Conservation (phyloP, 257 asterid genomes). For the Ilex asprella region DNA sequence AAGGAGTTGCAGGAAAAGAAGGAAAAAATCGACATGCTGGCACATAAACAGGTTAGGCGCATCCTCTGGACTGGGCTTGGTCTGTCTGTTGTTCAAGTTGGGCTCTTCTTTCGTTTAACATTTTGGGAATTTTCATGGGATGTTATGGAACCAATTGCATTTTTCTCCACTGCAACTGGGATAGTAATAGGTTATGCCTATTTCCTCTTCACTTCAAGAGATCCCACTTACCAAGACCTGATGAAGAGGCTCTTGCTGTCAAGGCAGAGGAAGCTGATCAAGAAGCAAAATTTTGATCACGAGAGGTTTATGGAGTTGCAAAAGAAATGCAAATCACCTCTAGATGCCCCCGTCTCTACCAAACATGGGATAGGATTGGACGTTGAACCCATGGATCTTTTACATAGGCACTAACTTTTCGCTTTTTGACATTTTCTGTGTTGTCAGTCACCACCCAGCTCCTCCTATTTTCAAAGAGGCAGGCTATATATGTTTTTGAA, state of each 20-base stretch:
- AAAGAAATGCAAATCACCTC: slow-evolving; percentile 46
- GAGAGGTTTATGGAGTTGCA: slow-evolving; percentile 70
- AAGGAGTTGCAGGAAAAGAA: slow-evolving; percentile 50
- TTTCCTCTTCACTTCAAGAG: slow-evolving; percentile 79
- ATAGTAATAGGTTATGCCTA: slow-evolving; percentile 78
- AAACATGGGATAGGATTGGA: slow-evolving; percentile 49
- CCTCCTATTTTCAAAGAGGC: slow-evolving; percentile 14
- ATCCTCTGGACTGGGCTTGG: slow-evolving; percentile 76
- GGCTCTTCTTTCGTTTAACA: slow-evolving; percentile 87
- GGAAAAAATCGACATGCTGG: slow-evolving; percentile 59
- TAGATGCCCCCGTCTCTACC: slow-evolving; percentile 34
- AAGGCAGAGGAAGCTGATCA: slow-evolving; percentile 79
- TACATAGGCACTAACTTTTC: slow-evolving; percentile 35
- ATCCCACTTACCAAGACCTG: slow-evolving; percentile 75
- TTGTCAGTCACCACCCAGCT: slow-evolving; percentile 11
- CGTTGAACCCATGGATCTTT: slow-evolving; percentile 50
- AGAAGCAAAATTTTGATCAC: slow-evolving; percentile 54
- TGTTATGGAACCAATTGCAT: slow-evolving; percentile 91
- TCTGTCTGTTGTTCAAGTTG: slow-evolving; percentile 48
- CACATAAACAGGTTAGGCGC: slow-evolving; percentile 83
- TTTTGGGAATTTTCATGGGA: slow-evolving; percentile 99
- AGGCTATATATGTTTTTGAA: slow-evolving; percentile 1
- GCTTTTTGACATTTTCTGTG: neutral
- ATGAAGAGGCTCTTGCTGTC: slow-evolving; percentile 79
- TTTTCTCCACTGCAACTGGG: slow-evolving; percentile 69